Conservation (phyloP, 306 rosid genomes). For the Malus orientalis region DNA sequence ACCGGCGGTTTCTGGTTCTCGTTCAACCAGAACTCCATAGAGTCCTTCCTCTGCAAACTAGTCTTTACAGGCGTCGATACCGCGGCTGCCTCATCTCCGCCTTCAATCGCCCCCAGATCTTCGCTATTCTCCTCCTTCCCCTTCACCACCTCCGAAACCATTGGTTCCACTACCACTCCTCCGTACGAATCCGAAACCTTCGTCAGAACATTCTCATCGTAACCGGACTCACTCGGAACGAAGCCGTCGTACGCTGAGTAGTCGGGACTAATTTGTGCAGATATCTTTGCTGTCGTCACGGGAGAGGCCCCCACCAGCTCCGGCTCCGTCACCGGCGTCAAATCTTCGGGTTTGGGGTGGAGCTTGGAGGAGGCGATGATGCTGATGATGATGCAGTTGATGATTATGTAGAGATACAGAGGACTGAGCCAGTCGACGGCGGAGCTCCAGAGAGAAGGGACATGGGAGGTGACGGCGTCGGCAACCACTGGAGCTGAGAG, state of each 20-base stretch:
- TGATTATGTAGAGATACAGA: conserved; percentile 68
- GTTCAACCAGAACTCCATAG: conserved; percentile 33
- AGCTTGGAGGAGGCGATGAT: conserved; percentile 71
- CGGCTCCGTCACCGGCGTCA: neutral
- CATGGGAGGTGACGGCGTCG: conserved; percentile 42
- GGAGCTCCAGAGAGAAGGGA: conserved; percentile 56
- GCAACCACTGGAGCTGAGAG: conserved; percentile 47
- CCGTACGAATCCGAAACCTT: neutral
- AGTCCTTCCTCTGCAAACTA: conserved; percentile 32
- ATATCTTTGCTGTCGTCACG: neutral
- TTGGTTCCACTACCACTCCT: neutral
- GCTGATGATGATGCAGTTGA: conserved; percentile 77
- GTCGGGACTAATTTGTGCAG: neutral
- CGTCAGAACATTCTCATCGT: conserved; percentile 8
- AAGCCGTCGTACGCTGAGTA: neutral
- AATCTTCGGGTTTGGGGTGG: conserved; percentile 23
- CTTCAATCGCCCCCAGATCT: neutral
- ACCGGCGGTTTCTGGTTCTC: conserved; percentile 64
- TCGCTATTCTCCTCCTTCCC: neutral
- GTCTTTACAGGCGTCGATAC: neutral
- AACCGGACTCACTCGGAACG: conserved; percentile 4
- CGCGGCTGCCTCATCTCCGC: conserved; percentile 9
- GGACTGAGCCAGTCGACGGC: conserved; percentile 55
- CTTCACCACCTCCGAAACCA: conserved; percentile 7
- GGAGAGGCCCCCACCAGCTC: neutral